phyloP scores from a whole-genome alignment of 345 rosid species.

The Mallotus nudiflorus region DNA sequence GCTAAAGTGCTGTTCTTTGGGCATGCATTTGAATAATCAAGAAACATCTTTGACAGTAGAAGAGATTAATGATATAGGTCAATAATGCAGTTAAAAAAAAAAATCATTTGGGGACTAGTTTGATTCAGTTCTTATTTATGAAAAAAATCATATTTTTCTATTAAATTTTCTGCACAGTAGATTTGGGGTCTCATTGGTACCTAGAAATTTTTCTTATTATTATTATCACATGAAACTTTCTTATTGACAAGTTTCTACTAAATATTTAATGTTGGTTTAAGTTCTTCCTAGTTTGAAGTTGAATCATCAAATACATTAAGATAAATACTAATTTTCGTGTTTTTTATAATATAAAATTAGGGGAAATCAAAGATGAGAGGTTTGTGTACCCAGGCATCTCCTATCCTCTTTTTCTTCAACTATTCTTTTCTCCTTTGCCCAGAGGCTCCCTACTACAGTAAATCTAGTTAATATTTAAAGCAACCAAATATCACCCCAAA shows the following conservation, averaged over 20 bases:
- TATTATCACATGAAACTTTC: not conserved
- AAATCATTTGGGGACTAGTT: not conserved
- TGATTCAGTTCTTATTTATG: not conserved
- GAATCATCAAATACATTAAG: not conserved
- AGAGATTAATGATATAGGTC: not conserved
- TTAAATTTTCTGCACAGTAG: not conserved
- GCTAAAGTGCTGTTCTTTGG: not conserved
- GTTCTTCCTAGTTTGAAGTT: not conserved
- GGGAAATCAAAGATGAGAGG: too few species aligned
- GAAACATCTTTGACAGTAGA: not conserved
- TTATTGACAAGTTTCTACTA: not conserved
- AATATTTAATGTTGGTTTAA: not conserved
- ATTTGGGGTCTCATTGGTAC: not conserved
- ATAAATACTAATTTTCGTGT: not conserved
- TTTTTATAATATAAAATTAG: too few species aligned
- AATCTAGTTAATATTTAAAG: not conserved
- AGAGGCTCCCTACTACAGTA: not conserved
- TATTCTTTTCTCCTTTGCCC: not conserved
- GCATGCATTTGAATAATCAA: not conserved
- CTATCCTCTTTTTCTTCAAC: too few species aligned
- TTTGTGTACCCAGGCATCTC: too few species aligned
- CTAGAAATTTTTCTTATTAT: not conserved
- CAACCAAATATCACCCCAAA: not conserved
- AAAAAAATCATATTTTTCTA: too few species aligned
- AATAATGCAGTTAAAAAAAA: not conserved